Conservation (phyloP, 2,329 filamentous ascomycete species). For the Fusarium continuum region DNA sequence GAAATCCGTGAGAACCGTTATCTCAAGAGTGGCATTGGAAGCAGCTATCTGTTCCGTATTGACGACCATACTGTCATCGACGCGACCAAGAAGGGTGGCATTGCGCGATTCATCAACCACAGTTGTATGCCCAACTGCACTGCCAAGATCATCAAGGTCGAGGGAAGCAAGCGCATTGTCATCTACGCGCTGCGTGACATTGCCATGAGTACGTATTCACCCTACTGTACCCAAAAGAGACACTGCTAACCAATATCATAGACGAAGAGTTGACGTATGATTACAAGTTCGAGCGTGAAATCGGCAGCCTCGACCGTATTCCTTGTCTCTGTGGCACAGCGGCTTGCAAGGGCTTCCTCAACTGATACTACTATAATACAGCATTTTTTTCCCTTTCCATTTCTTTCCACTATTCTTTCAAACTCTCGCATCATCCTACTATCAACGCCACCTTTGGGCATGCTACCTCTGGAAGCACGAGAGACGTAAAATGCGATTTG, state of each 20-base stretch:
- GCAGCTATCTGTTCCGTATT: slow-evolving; percentile 97
- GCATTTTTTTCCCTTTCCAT: slow-evolving; percentile 15
- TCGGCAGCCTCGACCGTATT: slow-evolving; percentile 92
- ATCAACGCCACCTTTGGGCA: slow-evolving; percentile 8
- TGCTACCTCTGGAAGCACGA: background rate
- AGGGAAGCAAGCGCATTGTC: slow-evolving; percentile 97
- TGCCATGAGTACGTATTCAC: slow-evolving; percentile 77
- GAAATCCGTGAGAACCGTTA: slow-evolving; percentile 93
- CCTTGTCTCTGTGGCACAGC: slow-evolving; percentile 96
- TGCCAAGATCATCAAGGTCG: slow-evolving; percentile 98
- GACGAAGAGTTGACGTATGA: slow-evolving; percentile 99
- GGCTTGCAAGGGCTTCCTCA: slow-evolving; percentile 98
- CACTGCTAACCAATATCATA: slow-evolving; percentile 52
- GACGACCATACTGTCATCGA: slow-evolving; percentile 98
- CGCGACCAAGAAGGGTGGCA: slow-evolving; percentile 97
- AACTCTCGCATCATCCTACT: slow-evolving; percentile 10
- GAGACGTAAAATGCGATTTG: slow-evolving; percentile 30
- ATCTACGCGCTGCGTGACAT: slow-evolving; percentile 98
- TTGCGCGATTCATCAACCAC: slow-evolving; percentile 98
- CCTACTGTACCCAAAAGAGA: background rate
- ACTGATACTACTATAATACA: slow-evolving; percentile 63
- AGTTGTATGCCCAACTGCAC: slow-evolving; percentile 99
- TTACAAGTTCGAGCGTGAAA: slow-evolving; percentile 99
- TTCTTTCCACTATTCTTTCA: background rate
- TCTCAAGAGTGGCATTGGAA: slow-evolving; percentile 94